phyloP scores from a whole-genome alignment of 2,329 filamentous ascomycete genomes.

The Claviceps cyperi region DNA sequence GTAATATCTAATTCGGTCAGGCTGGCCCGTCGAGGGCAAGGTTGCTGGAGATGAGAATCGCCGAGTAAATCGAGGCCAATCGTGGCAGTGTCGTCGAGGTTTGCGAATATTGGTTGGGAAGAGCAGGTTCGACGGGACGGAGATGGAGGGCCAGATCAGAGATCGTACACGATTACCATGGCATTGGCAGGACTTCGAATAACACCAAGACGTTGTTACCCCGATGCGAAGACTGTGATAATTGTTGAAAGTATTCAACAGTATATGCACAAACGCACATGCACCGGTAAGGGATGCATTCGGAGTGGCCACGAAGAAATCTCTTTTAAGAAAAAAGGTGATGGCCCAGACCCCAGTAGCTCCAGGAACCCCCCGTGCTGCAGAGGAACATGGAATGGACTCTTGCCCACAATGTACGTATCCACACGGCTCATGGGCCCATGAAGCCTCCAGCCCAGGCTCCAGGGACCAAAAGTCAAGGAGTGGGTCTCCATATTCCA shows the following conservation, averaged over 20 bases:
- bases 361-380: background rate
- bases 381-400: background rate
- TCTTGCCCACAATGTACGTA: background rate
- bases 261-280: background rate
- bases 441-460: too few species aligned
- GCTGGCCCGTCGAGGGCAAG: background rate
- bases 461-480: too few species aligned
- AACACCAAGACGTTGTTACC: background rate
- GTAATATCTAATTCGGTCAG: background rate
- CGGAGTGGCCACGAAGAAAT: background rate
- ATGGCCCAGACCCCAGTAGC: background rate
- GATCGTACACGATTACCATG: background rate
- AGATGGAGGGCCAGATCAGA: background rate
- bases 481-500: background rate
- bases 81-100: background rate
- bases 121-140: background rate
- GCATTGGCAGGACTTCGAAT: background rate
- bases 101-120: background rate
- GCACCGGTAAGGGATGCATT: too few species aligned
- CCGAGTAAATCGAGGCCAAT: background rate
- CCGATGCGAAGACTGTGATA: background rate
- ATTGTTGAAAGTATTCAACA: background rate
- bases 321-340: background rate
- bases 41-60: too few species aligned
- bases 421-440: background rate